Percentiles rank a stretch among this genome's conserved stretches.
phyloP scores from a whole-genome alignment of 2,329 filamentous ascomycete species.

The Neurospora sp. region DNA sequence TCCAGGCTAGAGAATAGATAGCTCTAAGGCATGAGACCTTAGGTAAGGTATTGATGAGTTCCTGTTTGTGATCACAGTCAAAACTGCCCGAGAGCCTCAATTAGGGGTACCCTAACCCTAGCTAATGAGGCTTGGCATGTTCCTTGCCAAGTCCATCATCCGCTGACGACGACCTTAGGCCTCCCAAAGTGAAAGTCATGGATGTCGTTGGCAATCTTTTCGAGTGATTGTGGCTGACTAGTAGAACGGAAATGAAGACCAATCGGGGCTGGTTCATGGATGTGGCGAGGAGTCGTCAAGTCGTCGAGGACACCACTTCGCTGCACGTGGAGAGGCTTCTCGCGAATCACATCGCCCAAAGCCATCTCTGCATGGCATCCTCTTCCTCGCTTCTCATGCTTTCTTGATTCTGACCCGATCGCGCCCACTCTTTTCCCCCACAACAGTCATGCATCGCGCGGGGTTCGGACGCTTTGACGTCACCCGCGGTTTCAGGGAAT shows the following conservation, averaged over 20 bases:
- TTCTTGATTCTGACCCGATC: background rate
- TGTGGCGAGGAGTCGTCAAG: background rate
- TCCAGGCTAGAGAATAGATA: too few relatives aligned
- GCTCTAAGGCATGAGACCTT: too few relatives aligned
- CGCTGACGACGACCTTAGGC: background rate
- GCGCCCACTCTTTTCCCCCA: background rate
- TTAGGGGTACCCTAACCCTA: background rate
- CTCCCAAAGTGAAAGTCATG: background rate
- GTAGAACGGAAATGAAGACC: background rate
- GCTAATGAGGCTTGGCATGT: background rate
- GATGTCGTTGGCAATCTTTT: background rate
- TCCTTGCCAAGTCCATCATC: background rate
- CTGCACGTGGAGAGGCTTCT: background rate
- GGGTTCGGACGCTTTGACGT: background rate
- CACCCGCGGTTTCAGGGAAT: background rate
- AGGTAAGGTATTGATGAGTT: background rate
- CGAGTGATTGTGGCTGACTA: background rate
- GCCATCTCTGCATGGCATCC: background rate
- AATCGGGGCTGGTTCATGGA: background rate
- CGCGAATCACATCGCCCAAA: background rate
- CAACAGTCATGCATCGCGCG: background rate
- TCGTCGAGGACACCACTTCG: background rate
- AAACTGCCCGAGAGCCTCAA: background rate
- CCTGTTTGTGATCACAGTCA: background rate
- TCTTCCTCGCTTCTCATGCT: background rate